These are phyloP conservation scores for Clonostachys rhizophaga DNA, from an alignment of 2,329 filamentous ascomycete species.

Conservation along the genomic window DNA sequence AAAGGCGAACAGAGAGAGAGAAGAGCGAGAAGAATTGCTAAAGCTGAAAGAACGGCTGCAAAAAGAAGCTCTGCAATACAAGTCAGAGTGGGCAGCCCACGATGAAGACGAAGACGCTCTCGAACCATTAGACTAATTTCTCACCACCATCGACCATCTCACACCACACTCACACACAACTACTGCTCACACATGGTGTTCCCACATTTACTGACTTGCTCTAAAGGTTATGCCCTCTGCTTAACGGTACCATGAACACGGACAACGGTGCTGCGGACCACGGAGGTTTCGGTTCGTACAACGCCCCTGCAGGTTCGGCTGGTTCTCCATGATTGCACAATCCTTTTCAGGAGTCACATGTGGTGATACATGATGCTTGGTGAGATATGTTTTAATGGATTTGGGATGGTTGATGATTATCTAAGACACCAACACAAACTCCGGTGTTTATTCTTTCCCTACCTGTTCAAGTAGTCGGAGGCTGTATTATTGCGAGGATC, in stretches of 20 bases:
- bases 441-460: too few relatives aligned
- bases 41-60: neutral
- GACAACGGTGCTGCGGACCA: slow-evolving; percentile 51
- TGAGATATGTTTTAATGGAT: too few relatives aligned
- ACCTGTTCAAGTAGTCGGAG: too few relatives aligned
- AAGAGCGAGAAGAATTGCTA: neutral
- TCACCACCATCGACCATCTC: neutral
- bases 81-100: slow-evolving; percentile 4
- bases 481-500: too few relatives aligned
- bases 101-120: neutral
- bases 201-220: neutral
- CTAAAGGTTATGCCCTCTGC: slow-evolving; percentile 71
- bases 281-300: slow-evolving; percentile 54
- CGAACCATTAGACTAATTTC: neutral
- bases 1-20: neutral
- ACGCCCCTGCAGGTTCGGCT: slow-evolving; percentile 14
- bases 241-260: slow-evolving; percentile 75
- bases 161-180: neutral
- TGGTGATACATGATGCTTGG: too few relatives aligned
- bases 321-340: neutral
- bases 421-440: too few relatives aligned
- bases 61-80: neutral
- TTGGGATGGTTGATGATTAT: too few relatives aligned
- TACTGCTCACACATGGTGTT: neutral
- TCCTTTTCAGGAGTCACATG: too few relatives aligned